These are phyloP conservation scores for Epichloe scottii DNA, from an alignment of 2,329 filamentous ascomycete species.

Conservation along the genomic window DNA sequence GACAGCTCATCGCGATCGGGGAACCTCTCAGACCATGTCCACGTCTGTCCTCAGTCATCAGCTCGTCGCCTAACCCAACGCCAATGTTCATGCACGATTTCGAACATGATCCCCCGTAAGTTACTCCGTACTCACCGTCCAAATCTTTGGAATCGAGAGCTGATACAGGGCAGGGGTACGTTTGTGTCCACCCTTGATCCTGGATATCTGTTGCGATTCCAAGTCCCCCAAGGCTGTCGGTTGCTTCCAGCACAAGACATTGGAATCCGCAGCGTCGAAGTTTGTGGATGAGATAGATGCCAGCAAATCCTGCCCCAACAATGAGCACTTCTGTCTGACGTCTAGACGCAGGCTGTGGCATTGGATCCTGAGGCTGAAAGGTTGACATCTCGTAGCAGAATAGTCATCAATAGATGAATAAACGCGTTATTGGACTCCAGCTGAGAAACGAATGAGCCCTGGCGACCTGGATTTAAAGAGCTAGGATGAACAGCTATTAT, in stretches of 20 bases:
- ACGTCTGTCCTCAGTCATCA: slow-evolving; percentile 23
- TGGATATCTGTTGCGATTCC: slow-evolving; percentile 45
- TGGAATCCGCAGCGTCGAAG: slow-evolving; percentile 37
- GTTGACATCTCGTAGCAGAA: not conserved
- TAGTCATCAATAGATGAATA: too few relatives aligned
- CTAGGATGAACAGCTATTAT: too few relatives aligned
- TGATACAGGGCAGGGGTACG: slow-evolving; percentile 39
- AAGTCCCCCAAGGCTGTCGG: slow-evolving; percentile 37
- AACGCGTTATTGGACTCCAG: too few relatives aligned
- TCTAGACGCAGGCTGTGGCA: not conserved
- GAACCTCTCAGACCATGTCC: slow-evolving; percentile 43
- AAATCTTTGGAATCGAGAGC: slow-evolving; percentile 37
- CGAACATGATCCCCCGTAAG: not conserved
- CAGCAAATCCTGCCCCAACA: slow-evolving; percentile 34
- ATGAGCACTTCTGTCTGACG: slow-evolving; percentile 23
- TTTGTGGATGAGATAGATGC: slow-evolving; percentile 37
- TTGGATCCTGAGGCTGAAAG: rapidly evolving
- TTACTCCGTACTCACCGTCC: slow-evolving; percentile 9
- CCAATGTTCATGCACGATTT: slow-evolving; percentile 3
- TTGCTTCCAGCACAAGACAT: slow-evolving; percentile 39
- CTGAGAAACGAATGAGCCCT: too few relatives aligned
- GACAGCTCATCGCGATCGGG: slow-evolving; percentile 39
- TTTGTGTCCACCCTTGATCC: slow-evolving; percentile 42
- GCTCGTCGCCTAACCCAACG: not conserved
- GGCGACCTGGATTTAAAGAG: too few relatives aligned